Base-by-base conservation (phyloP, 352 stramenopile species). In the Globisporangium emineosum region DNA sequence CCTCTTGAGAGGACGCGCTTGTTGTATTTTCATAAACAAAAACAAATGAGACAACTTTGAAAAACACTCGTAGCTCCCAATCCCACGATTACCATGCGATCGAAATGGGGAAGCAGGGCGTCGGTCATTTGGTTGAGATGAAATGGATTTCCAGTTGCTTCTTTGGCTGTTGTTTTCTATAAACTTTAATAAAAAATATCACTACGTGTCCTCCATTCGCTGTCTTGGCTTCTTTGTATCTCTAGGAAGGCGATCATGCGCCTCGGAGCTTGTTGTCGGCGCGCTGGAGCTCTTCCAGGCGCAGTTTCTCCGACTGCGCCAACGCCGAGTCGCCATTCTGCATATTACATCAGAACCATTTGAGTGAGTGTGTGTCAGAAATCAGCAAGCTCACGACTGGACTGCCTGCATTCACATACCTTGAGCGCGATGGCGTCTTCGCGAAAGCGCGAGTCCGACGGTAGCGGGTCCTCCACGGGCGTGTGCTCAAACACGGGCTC, bases 271-370 rank as follows among this genome's bases (percentile, higher is more conserved):
- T 81, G 32, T 75, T 58, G 57, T 93, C 85, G n/a, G 59, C 68
- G 47, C 83, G 78, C 53, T 93, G 82, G 9, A 86, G 64, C 67
- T 86, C 81, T 74, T 93, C 83, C 23, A 93, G 66, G 7, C 73
- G 75, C 27, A 93, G 60, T 55, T 93, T 93, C 57, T 89, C 77
- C 0, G 62, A 66, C 61, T 93, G 85, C 1, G 85, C 85, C 25
- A 90, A 60, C 10, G 32, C 76, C 33, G 68, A n/a, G 57, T 93
- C 76, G 8, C 79, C 78, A 15, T 78, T 82, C 70, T 85, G 57
- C 35, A 9, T 17, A 12, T 12, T 35, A 2, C 9, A 29, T n/a
- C 15, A 53, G 21, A 21, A 50, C 19, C 19, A 15, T 52, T 13
- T n/a, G n/a, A n/a, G n/a, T n/a, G n/a, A n/a, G n/a, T n/a, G n/a